Percentiles rank a stretch among this genome's conserved stretches.
Conservation (phyloP, 805 yeast species). For the Metschnikowia reukaufii region DNA sequence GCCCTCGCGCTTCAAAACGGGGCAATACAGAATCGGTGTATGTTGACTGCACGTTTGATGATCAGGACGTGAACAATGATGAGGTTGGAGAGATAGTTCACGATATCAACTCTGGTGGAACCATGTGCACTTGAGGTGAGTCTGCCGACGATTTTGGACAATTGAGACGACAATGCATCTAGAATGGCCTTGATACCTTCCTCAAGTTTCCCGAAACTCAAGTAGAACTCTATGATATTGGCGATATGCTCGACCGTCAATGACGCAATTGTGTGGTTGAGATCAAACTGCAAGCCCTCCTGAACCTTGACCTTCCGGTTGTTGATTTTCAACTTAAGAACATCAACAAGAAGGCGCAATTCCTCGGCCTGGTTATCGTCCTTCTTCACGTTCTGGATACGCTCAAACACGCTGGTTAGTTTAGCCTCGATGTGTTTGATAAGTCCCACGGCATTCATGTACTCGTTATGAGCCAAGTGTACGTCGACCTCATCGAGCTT, state of each 20-base stretch:
- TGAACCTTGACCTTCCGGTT: slow-evolving; percentile 39
- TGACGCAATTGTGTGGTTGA: slow-evolving; percentile 34
- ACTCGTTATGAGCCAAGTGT: slow-evolving; percentile 59
- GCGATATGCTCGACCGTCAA: slow-evolving; percentile 32
- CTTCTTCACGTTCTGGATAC: slow-evolving; percentile 14
- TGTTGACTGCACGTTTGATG: slow-evolving; percentile 48
- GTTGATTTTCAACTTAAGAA: slow-evolving; percentile 40
- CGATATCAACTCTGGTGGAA: slow-evolving; percentile 43
- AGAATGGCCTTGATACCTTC: slow-evolving; percentile 37
- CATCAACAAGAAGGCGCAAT: slow-evolving; percentile 36
- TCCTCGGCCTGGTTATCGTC: slow-evolving; percentile 25
- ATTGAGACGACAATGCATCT: slow-evolving; percentile 34
- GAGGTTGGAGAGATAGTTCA: slow-evolving; percentile 40
- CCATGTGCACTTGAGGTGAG: slow-evolving; percentile 43
- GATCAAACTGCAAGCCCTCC: slow-evolving; percentile 37
- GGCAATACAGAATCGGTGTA: slow-evolving; percentile 54
- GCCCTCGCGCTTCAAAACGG: slow-evolving; percentile 29
- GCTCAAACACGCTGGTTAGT: slow-evolving; percentile 30
- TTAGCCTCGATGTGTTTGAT: slow-evolving; percentile 38
- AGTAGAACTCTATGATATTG: slow-evolving; percentile 36
- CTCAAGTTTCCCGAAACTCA: slow-evolving; percentile 35
- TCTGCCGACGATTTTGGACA: slow-evolving; percentile 32
- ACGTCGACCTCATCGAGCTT: slow-evolving; percentile 69
- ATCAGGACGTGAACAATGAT: slow-evolving; percentile 40
- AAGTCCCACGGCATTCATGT: slow-evolving; percentile 44